Base-by-base conservation (phyloP, 169 alveolate genomes). In the Miamiensis avidus region DNA sequence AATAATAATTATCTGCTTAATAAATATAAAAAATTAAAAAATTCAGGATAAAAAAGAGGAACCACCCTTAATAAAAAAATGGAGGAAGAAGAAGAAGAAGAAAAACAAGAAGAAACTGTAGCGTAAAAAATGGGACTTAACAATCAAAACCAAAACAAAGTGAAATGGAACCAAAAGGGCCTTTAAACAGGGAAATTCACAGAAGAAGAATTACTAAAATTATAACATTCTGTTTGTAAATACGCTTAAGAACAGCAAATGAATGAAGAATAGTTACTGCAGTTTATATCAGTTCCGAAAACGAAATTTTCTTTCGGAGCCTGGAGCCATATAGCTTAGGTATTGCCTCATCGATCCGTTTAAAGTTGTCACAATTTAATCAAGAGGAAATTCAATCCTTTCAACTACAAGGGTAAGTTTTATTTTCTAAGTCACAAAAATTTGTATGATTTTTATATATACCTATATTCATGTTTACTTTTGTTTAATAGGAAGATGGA, bases 331-430 rank as follows among this genome's bases (percentile, higher is more conserved):
- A 93, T 95, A 20, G 91, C 96, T 1, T 94, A 91, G 76, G 84
- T 89, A 76, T 88, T 95, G 25, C 95, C 96, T 28, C 75, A 89
- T 65, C 75, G 97, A 34, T 75, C 91, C 15, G 96, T 95, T 20
- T 90, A 95, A 83, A 78, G 94, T 29, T 89, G 93, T 78, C 97
- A 95, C 88, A 93, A 95, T 75, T 86, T 91, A 69, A 93, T 96
- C 82, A 91, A 92, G 74, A 89, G 97, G 65, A 83, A 88, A 78
- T 95, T 90, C 72, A 93, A 95, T 77, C 96, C 95, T 1, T 82
- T 89, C 78, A 95, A 95, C 84, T 93, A 95, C 83, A 88, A 91
- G 85, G 97, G 97, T 4, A 83, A 82, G 29, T 49, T 49, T 11
- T 11, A 49, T 11, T 49, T 49, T 49, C 20, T 49, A 49, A 49